A percentile compares a stretch with the other conserved stretches of the same genome.
phyloP scores from a whole-genome alignment of 768 basidiomycete species.

The Phylloporus sp. region DNA sequence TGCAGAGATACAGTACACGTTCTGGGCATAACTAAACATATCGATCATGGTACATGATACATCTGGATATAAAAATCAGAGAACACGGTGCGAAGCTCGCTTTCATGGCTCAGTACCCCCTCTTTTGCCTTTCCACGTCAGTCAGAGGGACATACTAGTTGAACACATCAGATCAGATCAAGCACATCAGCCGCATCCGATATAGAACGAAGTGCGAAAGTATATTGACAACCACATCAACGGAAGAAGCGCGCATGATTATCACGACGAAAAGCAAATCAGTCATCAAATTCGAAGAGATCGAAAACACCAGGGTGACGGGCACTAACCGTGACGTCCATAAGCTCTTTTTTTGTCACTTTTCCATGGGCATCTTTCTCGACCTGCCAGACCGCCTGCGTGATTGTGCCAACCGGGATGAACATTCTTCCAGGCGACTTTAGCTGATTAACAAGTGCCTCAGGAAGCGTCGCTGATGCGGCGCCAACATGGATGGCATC shows the following conservation, averaged over 20 bases:
- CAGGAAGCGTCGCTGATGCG: slow-evolving; percentile 72
- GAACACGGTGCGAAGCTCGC: background rate
- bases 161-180: background rate
- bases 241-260: background rate
- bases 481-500: slow-evolving; percentile 94
- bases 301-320: slow-evolving; percentile 4
- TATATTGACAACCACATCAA: background rate
- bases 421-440: slow-evolving; percentile 80
- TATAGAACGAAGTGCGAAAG: background rate
- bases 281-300: slow-evolving; percentile 10
- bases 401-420: slow-evolving; percentile 73
- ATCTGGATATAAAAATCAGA: too few relatives aligned
- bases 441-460: slow-evolving; percentile 71
- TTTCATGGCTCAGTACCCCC: slow-evolving; percentile 14
- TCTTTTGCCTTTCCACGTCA: slow-evolving; percentile 45
- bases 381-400: slow-evolving; percentile 64
- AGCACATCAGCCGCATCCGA: too few relatives aligned
- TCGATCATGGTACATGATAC: too few relatives aligned
- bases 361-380: slow-evolving; percentile 73
- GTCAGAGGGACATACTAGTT: slow-evolving; percentile 67
- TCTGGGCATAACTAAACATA: too few relatives aligned
- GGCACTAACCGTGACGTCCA: slow-evolving; percentile 71
- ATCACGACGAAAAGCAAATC: background rate
- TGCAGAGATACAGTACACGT: too few relatives aligned
- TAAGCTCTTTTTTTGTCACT: slow-evolving; percentile 59